These are phyloP conservation scores for Penicillium robsamsonii DNA, from an alignment of 495 filamentous ascomycete genomes.

Conservation along the genomic window DNA sequence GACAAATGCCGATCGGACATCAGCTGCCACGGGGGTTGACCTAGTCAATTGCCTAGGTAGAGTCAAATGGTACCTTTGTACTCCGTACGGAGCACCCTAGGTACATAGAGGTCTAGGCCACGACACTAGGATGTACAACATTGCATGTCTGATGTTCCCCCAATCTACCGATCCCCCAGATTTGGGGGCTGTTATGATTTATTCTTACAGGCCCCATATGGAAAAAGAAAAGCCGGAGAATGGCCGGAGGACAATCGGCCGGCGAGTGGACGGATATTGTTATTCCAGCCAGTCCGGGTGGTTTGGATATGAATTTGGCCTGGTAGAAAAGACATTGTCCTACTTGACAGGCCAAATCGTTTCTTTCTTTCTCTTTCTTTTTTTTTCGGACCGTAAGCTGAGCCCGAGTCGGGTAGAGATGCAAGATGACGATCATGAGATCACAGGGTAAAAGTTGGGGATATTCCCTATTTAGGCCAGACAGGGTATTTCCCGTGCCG, in stretches of 20 bases:
- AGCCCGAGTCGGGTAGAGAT: slow-evolving; percentile 10
- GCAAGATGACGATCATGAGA: slow-evolving; percentile 21
- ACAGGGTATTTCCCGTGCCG: neutral
- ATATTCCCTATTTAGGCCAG: slow-evolving; percentile 7
- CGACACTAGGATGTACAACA: neutral
- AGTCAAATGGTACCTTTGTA: neutral
- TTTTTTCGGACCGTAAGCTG: slow-evolving; percentile 14
- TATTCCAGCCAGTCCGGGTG: slow-evolving; percentile 14
- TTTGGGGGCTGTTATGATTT: neutral
- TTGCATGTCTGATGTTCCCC: neutral
- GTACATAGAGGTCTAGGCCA: neutral
- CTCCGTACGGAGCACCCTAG: neutral
- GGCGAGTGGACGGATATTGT: slow-evolving; percentile 12
- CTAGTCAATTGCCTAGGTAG: slow-evolving; percentile 1
- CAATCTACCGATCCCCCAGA: slow-evolving; percentile 12
- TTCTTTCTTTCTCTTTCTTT: neutral
- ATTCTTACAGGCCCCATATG: neutral
- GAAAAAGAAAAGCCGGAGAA: slow-evolving; percentile 7
- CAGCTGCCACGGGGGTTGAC: slow-evolving; percentile 7
- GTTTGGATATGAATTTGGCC: slow-evolving; percentile 12
- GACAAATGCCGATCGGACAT: slow-evolving; percentile 27
- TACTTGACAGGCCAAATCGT: slow-evolving; percentile 4
- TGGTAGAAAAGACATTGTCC: slow-evolving; percentile 4
- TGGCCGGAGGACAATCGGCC: slow-evolving; percentile 12
- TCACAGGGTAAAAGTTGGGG: slow-evolving; percentile 7